Evolutionary conservation across 768 basidiomycete genomes (phyloP).

Genomic region (Rubroboletus satanas): DNA sequence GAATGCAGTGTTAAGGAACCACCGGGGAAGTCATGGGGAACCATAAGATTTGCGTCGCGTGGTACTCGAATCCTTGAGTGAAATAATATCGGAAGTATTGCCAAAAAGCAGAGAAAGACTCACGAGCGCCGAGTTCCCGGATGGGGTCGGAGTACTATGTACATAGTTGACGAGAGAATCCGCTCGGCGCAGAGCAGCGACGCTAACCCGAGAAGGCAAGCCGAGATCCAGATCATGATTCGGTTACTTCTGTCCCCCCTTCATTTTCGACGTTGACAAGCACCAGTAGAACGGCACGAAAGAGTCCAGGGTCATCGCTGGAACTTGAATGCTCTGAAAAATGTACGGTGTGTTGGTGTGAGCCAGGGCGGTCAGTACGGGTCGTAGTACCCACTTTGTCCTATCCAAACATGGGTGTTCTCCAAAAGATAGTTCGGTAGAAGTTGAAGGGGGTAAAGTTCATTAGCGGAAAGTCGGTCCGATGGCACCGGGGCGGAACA

Average conservation of each 20-base stretch:
- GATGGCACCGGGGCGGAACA: neutral
- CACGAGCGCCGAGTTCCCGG: neutral
- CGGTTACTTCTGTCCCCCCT: neutral
- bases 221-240: constrained; percentile 4
- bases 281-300: neutral
- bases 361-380: neutral
- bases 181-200: neutral
- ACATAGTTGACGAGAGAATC: neutral
- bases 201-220: neutral
- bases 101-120: neutral
- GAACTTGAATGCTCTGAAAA: neutral
- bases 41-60: neutral
- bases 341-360: neutral
- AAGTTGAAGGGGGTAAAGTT: neutral
- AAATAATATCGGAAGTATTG: neutral
- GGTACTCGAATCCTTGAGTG: neutral
- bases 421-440: neutral
- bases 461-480: neutral
- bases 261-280: neutral
- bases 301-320: neutral
- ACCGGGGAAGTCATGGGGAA: neutral
- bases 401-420: neutral
- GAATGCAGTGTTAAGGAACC: neutral
- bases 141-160: neutral
- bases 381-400: neutral